Evolutionary conservation across 2,329 filamentous ascomycete genomes (phyloP), one percentile per base, ranked within the genome.

Genomic region (Colletotrichum simmondsii): DNA sequence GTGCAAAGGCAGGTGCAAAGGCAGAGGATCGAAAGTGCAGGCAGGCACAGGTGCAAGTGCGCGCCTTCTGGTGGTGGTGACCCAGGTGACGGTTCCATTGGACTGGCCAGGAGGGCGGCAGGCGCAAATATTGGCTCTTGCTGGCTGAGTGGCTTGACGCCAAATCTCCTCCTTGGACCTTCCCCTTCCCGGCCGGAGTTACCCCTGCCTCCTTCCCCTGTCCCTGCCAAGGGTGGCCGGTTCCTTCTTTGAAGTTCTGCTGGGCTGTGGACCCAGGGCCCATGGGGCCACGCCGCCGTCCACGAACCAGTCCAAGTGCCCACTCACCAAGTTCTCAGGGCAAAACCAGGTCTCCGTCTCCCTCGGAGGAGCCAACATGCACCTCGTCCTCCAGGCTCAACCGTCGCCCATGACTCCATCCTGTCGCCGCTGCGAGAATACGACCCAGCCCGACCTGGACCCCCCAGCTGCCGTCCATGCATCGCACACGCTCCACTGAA

Each of bases 91-190:
- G 60, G 37, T 35, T 32, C 60, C 42, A 52, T 62, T 62, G 60
- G 59, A n/a, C 8, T 52, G 42, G 28, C 26, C 37, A 42, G 37
- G 28, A 46, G 19, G 42, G 42, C 42, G 60, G 57, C 37, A 58
- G 28, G 52, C 19, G 35, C 53, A 58, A 53, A 65, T 11, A 56
- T 56, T 22, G 42, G 37, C 56, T 69, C 46, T 14, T 61, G 46
- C 32, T 46, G 46, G 70, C 65, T 72, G 49, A 46, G 69, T 69
- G 65, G 67, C 71, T 71, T 56, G 67, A 73, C 67, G 71, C 71
- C 62, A 73, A 71, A 73, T 71, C 71, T 73, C 71, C 67, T 58
- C 61, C 67, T 69, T 42, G 37, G 37, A 42, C 37, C 49, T 54
- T 46, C 68, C 68, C 71, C 70, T 42, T 59, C 70, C 70, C 22